phyloP scores from a whole-genome alignment of 306 rosid genomes.

The Biancaea sappan region DNA sequence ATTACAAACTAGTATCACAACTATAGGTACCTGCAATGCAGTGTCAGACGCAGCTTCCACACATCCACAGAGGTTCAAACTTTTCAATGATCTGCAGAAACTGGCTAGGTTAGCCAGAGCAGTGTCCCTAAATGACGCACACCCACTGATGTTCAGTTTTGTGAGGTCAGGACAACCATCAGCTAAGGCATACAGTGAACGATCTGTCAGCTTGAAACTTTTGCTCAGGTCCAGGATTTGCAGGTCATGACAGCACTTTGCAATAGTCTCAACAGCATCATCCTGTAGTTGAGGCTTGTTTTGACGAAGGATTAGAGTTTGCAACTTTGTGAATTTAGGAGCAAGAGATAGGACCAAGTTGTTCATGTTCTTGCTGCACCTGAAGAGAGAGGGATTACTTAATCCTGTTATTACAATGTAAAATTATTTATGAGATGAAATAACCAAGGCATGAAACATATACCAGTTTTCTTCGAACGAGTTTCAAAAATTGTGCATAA shows the following conservation, averaged over 20 bases:
- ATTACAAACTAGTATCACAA: neutral
- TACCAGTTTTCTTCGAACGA: neutral
- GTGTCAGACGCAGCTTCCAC: conserved; percentile 73
- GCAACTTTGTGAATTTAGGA: conserved; percentile 80
- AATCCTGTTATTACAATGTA: neutral
- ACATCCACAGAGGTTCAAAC: conserved; percentile 90
- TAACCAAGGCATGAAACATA: neutral
- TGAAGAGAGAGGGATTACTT: conserved; percentile 38
- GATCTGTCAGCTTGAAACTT: conserved; percentile 85
- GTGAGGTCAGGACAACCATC: conserved; percentile 73
- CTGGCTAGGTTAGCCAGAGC: conserved; percentile 79
- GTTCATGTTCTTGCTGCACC: conserved; percentile 95
- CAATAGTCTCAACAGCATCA: conserved; percentile 67
- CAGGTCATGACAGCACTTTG: conserved; percentile 72
- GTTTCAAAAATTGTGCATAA: neutral
- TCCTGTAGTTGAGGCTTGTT: conserved; percentile 85
- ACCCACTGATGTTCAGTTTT: conserved; percentile 82
- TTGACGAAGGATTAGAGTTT: conserved; percentile 82
- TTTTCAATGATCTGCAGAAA: conserved; percentile 69
- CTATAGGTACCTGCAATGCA: conserved; percentile 70
- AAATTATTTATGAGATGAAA: conserved; percentile 2
- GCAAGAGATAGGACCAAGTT: conserved; percentile 75
- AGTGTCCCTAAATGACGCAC: conserved; percentile 73
- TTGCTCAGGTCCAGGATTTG: conserved; percentile 96
- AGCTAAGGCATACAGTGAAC: conserved; percentile 71